These are phyloP conservation scores for Closterium sp. DNA, from an alignment of 139 green algal genomes.

Conservation along the genomic window DNA sequence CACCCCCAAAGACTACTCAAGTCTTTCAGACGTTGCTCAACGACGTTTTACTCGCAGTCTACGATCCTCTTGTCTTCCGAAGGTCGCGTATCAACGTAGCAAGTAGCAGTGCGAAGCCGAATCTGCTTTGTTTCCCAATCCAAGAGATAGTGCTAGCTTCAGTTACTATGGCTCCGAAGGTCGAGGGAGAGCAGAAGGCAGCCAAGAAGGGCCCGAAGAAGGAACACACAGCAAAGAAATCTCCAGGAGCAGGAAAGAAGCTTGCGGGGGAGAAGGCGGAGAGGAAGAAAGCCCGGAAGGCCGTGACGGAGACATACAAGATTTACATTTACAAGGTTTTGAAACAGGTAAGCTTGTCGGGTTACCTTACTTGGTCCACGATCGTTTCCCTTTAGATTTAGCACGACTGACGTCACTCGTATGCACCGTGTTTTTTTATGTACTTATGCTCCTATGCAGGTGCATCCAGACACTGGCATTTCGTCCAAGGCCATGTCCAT, in stretches of 20 bases:
- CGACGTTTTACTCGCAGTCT: background rate
- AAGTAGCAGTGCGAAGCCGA: background rate
- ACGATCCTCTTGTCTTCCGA: no score
- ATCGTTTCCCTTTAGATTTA: background rate
- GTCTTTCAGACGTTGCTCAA: background rate
- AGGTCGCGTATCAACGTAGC: no score
- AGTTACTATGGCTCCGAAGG: background rate
- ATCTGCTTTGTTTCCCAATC: background rate
- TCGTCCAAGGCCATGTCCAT: slow-evolving; percentile 79
- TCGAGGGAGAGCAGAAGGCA: slow-evolving; percentile 25
- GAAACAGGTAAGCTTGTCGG: slow-evolving; percentile 65
- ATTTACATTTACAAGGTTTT: slow-evolving; percentile 99
- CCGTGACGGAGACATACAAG: slow-evolving; percentile 91
- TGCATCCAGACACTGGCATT: slow-evolving; percentile 83
- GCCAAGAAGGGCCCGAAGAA: slow-evolving; percentile 44
- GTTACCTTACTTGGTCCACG: background rate
- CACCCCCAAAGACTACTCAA: background rate
- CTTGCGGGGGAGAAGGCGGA: slow-evolving; percentile 49
- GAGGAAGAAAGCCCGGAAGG: slow-evolving; percentile 59
- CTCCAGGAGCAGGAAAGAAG: slow-evolving; percentile 54
- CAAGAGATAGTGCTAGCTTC: background rate
- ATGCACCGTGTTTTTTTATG: background rate
- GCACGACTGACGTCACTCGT: background rate
- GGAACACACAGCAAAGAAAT: slow-evolving; percentile 47
- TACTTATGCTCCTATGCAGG: slow-evolving; percentile 63